Percentiles rank a stretch among this genome's conserved stretches.
Conservation (phyloP, 352 stramenopile species). For the Pythium aristosporum region DNA sequence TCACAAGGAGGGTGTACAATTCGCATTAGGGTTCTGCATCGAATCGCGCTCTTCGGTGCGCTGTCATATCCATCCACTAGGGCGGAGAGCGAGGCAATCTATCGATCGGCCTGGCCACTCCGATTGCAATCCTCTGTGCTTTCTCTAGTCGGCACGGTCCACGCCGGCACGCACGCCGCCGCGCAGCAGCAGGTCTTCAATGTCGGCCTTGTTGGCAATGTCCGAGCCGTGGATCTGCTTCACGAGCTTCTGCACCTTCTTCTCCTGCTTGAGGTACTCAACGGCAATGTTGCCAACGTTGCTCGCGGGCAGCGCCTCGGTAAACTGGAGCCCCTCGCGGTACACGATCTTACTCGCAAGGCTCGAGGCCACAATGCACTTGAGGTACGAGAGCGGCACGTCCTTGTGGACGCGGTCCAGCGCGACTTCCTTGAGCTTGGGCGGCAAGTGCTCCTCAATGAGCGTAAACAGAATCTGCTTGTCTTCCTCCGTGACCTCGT, state of each 20-base stretch:
- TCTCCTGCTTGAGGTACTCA: conserved; percentile 94
- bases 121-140: neutral
- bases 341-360: conserved; percentile 98
- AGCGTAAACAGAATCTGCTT: conserved; percentile 78
- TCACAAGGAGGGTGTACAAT: too few relatives aligned
- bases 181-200: conserved; percentile 69
- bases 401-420: conserved; percentile 92
- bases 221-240: conserved; percentile 58
- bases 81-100: neutral
- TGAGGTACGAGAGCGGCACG: conserved; percentile 95
- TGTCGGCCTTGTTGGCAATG: conserved; percentile 59
- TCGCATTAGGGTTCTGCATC: neutral
- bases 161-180: conserved; percentile 77
- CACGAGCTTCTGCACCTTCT: conserved; percentile 89
- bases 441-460: conserved; percentile 91
- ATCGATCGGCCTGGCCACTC: neutral
- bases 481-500: conserved; percentile 87
- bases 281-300: conserved; percentile 92
- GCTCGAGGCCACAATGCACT: conserved; percentile 94
- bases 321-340: conserved; percentile 96
- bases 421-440: conserved; percentile 92
- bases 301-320: conserved; percentile 89
- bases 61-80: neutral
- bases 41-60: neutral
- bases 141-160: conserved; percentile 32